Base-by-base conservation (phyloP, 129 eudicot species). In the Daucus carota region DNA sequence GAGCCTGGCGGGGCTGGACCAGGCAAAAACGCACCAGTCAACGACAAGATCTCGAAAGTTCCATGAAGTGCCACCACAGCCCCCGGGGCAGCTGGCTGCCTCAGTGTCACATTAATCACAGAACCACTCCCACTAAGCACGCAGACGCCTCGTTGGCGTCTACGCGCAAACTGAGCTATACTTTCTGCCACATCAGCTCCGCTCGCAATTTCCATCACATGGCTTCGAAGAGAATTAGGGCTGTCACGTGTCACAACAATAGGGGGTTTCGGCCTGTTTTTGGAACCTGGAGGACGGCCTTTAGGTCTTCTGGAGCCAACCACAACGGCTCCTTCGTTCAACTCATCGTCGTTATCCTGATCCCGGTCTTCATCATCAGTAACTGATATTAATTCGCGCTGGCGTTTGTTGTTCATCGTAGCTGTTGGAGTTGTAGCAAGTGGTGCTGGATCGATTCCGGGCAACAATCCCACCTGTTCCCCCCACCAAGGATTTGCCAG, bases 191-290 rank as follows among this genome's bases (percentile, higher is more conserved):
- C 82, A 59, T 86, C 89, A 1, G 80, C 44, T n/a, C 89, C 89
- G 4, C 82, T 72, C 3, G 82, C 76, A 0, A 86, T 47, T 65
- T 86, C 89, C 84, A 86, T 80, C 18, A 86, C 86, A 31, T 86
- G 89, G 80, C 86, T 82, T n/a, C 84, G 84, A 32, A 86, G 76
- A 5, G 89, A 83, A 74, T 86, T 83, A n/a, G 89, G 86, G 84
- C 82, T 82, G 40, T 86, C 89, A n/a, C 84, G 80, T 54, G 89
- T 86, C 20, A 86, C 84, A 70, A 82, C 75, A 12, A 86, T 82
- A 6, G 89, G 89, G 6, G 89, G 84, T 72, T 80, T 80, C 0
- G 84, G 89, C 69, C 78, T 76, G 82, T 85, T 82, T 54, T 85
- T 85, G 4, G 89, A 82, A 7, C 86, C 89, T 13, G 88, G 79